Evolutionary conservation across 2,329 filamentous ascomycete species (phyloP).

Genomic region (Ophiostoma perfectum): DNA sequence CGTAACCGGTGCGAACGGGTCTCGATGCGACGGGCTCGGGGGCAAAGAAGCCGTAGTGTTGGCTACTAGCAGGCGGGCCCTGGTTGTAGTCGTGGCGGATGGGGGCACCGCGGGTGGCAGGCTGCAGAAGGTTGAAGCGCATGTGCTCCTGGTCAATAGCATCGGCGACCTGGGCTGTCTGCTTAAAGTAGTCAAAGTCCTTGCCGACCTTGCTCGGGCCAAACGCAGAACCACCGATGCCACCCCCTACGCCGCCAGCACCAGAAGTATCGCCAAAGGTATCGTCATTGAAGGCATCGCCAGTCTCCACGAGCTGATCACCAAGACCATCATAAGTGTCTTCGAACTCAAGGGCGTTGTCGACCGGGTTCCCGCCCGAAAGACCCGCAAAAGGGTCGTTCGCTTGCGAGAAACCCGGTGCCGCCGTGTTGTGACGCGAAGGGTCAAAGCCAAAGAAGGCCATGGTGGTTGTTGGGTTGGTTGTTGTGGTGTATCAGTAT

Average conservation of each 20-base stretch:
- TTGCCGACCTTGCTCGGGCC: conserved; percentile 31
- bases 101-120: conserved; percentile 45
- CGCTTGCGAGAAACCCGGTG: conserved; percentile 74
- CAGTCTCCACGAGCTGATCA: conserved; percentile 82
- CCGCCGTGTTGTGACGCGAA: conserved; percentile 47
- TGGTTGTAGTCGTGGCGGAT: conserved; percentile 1
- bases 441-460: conserved; percentile 57
- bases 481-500: conserved; percentile 14
- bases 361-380: conserved; percentile 57
- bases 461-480: conserved; percentile 48
- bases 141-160: conserved; percentile 88
- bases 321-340: conserved; percentile 96
- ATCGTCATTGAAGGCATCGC: conserved; percentile 94
- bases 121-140: conserved; percentile 71
- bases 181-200: conserved; percentile 15
- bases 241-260: not conserved
- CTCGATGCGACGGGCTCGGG: conserved; percentile 37
- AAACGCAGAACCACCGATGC: not conserved
- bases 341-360: conserved; percentile 71
- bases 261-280: conserved; percentile 63
- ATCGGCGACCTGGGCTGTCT: conserved; percentile 56
- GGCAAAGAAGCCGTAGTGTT: conserved; percentile 24
- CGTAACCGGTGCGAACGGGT: conserved; percentile 76
- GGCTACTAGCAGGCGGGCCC: conserved; percentile 28
- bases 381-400: conserved; percentile 86